phyloP scores from a whole-genome alignment of 768 basidiomycete species.

The Rhizopogon rudus region DNA sequence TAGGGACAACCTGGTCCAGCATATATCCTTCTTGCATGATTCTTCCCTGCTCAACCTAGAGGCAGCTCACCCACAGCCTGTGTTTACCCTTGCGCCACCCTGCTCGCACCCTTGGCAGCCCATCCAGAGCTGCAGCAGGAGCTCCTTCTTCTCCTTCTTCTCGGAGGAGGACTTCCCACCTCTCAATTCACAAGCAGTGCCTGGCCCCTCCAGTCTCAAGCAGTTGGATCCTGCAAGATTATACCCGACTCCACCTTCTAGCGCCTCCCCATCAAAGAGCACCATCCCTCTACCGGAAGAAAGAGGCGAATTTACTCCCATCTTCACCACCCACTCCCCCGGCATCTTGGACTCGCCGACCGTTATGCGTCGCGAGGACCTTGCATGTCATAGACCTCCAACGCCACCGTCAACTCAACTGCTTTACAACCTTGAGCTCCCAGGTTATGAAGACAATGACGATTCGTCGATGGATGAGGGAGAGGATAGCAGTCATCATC shows the following conservation, averaged over 20 bases:
- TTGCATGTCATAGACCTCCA: constrained; percentile 27
- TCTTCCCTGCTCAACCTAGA: constrained; percentile 7
- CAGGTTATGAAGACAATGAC: constrained; percentile 26
- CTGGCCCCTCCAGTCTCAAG: constrained; percentile 10
- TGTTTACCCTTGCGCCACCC: constrained; percentile 12
- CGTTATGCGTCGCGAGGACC: constrained; percentile 26
- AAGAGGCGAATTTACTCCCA: constrained; percentile 6
- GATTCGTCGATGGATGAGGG: constrained; percentile 12
- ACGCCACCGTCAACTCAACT: constrained; percentile 42
- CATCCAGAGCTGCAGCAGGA: constrained; percentile 17
- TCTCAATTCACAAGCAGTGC: constrained; percentile 10
- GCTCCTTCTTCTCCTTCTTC: constrained; percentile 15
- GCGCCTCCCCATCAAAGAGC: constrained; percentile 18
- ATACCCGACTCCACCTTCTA: constrained; percentile 25
- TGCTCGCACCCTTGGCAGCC: constrained; percentile 14
- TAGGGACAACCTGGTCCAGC: constrained; percentile 23
- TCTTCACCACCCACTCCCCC: constrained; percentile 22
- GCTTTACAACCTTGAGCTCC: constrained; percentile 30
- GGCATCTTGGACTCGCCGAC: constrained; percentile 32
- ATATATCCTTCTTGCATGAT: constrained; percentile 3
- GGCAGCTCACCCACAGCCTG: constrained; percentile 9
- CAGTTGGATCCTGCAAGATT: constrained; percentile 14
- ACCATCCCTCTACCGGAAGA: constrained; percentile 24
- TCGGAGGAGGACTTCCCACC: constrained; percentile 10
- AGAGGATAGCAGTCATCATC: constrained; percentile 6